Evolutionary conservation across 768 basidiomycete species (phyloP).

Genomic region (Auricularia sp.): DNA sequence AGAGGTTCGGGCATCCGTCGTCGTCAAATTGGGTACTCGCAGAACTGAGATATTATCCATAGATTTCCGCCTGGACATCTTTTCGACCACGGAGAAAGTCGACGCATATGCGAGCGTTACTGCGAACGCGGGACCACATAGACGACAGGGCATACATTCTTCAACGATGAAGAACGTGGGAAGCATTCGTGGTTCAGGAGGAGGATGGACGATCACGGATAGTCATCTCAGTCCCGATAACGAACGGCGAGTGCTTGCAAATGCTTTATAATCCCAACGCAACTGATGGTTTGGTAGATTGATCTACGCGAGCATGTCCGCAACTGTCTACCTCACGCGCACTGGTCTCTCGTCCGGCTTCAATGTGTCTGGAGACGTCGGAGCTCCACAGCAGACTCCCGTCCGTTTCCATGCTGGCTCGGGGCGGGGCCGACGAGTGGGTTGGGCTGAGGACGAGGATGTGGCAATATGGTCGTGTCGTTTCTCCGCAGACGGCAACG

Average conservation of each 20-base stretch:
- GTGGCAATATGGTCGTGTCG: conserved; percentile 88
- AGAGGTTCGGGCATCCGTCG: conserved; percentile 43
- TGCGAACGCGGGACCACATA: conserved; percentile 8
- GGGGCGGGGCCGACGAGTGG: conserved; percentile 17
- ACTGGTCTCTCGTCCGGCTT: conserved; percentile 46
- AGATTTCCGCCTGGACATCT: conserved; percentile 88
- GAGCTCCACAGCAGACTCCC: conserved; percentile 51
- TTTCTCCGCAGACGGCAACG: conserved; percentile 93
- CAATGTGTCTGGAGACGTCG: conserved; percentile 64
- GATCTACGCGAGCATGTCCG: conserved; percentile 85
- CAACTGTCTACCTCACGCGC: conserved; percentile 11
- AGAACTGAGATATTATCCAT: conserved; percentile 5
- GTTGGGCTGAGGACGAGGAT: conserved; percentile 20
- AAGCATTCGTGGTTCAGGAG: conserved; percentile 63
- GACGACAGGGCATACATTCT: not conserved
- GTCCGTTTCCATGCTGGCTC: conserved; percentile 34
- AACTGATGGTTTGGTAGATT: conserved; percentile 39
- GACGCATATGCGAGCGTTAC: conserved; percentile 14
- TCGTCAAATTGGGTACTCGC: not conserved
- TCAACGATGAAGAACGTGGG: conserved; percentile 43
- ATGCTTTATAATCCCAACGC: not conserved
- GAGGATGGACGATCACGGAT: conserved; percentile 92
- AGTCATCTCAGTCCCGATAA: conserved; percentile 80
- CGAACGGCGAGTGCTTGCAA: conserved; percentile 43
- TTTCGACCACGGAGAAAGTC: conserved; percentile 53